Conservation (phyloP, 306 rosid species). For the Carpinus viminea region DNA sequence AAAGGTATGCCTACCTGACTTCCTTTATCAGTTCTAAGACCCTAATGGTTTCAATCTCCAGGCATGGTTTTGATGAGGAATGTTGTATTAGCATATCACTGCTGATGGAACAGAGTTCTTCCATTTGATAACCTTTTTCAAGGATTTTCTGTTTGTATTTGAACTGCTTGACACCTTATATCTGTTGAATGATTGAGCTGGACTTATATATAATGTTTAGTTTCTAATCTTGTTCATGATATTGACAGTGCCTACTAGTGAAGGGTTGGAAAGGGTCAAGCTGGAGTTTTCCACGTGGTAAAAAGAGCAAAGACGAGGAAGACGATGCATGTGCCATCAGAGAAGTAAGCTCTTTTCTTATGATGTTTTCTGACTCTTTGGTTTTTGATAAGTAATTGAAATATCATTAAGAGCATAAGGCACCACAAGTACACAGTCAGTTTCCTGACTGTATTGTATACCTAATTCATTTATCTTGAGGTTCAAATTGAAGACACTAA, state of each 20-base stretch:
- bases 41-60: background rate
- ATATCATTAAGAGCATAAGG: no score
- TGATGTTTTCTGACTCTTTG: background rate
- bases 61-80: background rate
- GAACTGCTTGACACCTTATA: background rate
- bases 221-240: conserved; percentile 27
- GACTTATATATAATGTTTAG: background rate
- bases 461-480: background rate
- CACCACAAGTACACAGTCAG: no score
- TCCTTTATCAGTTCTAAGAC: background rate
- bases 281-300: conserved; percentile 99
- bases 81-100: background rate
- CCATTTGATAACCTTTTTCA: background rate
- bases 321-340: conserved; percentile 94
- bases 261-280: conserved; percentile 99
- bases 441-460: background rate
- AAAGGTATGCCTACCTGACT: background rate
- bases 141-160: conserved; percentile 1
- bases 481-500: background rate
- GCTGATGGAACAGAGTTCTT: background rate
- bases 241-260: conserved; percentile 83
- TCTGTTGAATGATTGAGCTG: background rate
- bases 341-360: conserved; percentile 64
- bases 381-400: no score
- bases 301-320: conserved; percentile 97